These are phyloP conservation scores for Solanum sitiens DNA, from an alignment of 257 asterid species.

Conservation along the genomic window DNA sequence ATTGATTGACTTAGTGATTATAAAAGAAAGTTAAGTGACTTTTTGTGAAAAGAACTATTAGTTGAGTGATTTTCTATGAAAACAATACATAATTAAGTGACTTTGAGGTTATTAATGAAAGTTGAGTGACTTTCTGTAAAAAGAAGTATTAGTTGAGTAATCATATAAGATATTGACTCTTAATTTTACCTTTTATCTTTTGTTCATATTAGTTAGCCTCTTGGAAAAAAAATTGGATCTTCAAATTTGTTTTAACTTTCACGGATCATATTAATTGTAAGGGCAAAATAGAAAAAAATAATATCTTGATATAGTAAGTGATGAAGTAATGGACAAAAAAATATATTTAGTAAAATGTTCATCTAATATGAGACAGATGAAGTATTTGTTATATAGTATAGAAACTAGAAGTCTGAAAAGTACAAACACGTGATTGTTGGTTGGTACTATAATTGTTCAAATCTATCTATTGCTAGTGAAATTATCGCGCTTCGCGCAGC, in stretches of 20 bases:
- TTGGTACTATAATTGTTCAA: background rate
- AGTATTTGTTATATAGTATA: background rate
- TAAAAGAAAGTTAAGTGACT: no score
- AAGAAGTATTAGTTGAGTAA: no score
- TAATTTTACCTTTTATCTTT: no score
- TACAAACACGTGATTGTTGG: background rate
- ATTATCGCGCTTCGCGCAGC: no score
- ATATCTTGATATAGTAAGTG: background rate
- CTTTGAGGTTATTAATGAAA: no score
- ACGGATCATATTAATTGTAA: background rate
- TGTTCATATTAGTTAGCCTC: background rate
- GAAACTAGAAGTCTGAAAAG: background rate
- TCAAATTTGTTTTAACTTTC: background rate
- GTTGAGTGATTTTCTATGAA: no score
- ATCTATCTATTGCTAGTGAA: background rate
- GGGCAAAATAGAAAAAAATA: background rate
- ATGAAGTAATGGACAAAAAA: no score
- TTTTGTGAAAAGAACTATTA: no score
- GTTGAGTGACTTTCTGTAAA: no score
- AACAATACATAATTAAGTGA: no score
- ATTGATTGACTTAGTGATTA: no score
- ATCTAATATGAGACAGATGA: background rate
- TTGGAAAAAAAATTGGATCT: background rate
- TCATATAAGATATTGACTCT: no score
- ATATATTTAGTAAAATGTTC: background rate